Conservation (phyloP, 1,284 basidiomycete genomes). For the Mycena sp. region DNA sequence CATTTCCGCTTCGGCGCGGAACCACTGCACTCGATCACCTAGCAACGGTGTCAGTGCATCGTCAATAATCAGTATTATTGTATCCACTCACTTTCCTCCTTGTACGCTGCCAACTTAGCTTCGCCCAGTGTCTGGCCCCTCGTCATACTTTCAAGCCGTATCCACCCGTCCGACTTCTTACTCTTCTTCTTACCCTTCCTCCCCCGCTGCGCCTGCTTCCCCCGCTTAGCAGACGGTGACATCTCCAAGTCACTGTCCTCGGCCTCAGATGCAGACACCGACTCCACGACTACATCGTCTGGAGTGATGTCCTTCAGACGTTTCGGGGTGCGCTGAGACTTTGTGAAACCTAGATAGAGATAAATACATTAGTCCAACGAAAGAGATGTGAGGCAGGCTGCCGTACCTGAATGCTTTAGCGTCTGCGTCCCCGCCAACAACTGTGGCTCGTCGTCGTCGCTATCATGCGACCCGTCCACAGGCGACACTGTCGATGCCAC, state of each 20-base stretch:
- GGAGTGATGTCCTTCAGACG: conserved; percentile 4
- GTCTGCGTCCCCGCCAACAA: conserved; percentile 13
- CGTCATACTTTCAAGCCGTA: conserved; percentile 5
- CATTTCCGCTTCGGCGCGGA: conserved; percentile 40
- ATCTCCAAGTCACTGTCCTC: conserved; percentile 10
- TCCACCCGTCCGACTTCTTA: conserved; percentile 19
- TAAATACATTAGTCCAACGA: background rate
- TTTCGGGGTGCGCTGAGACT: background rate
- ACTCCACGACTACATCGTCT: conserved; percentile 1
- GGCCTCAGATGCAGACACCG: conserved; percentile 6
- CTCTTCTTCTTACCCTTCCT: background rate
- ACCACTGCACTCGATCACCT: conserved; percentile 42
- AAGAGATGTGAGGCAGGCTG: background rate
- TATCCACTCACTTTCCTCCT: conserved; percentile 20
- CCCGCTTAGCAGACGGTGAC: background rate
- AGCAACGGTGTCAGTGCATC: background rate
- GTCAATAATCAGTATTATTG: background rate
- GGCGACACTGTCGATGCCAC: background rate
- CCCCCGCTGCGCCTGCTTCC: background rate
- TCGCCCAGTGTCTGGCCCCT: background rate
- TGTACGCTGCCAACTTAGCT: conserved; percentile 12
- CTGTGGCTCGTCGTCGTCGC: conserved; percentile 7
- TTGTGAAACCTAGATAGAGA: background rate
- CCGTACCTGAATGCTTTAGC: conserved; percentile 8
- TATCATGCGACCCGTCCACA: background rate